Evolutionary conservation across 768 basidiomycete genomes (phyloP).

Genomic region (Tulasnella calospora): DNA sequence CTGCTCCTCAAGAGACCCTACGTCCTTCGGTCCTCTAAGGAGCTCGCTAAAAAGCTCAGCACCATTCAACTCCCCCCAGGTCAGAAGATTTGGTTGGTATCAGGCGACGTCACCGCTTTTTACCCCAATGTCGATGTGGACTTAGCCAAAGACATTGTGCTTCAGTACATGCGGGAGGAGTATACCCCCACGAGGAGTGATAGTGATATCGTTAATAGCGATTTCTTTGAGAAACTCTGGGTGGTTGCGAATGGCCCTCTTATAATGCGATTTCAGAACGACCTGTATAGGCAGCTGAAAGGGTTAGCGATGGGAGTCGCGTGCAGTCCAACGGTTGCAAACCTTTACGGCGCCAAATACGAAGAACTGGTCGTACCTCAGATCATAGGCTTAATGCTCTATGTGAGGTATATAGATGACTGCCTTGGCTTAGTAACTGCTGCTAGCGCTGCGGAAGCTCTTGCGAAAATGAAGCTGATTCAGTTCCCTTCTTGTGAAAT

Average conservation of each 20-base stretch:
- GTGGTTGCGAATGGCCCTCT: conserved; percentile 6
- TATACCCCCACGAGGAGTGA: not conserved
- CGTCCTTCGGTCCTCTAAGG: not conserved
- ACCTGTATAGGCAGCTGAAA: conserved; percentile 19
- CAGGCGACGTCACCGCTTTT: conserved; percentile 39
- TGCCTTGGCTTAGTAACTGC: not conserved
- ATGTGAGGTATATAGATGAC: conserved; percentile 29
- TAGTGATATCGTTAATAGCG: not conserved
- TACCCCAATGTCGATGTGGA: conserved; percentile 36
- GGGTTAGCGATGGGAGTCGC: conserved; percentile 31
- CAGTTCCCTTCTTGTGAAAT: not conserved
- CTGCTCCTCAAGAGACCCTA: not conserved
- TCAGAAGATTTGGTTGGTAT: conserved; percentile 32
- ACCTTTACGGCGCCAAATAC: conserved; percentile 25
- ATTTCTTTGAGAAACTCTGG: not conserved
- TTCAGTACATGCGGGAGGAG: conserved; percentile 23
- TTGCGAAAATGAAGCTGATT: not conserved
- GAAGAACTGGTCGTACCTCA: conserved; percentile 4
- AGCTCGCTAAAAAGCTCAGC: not conserved
- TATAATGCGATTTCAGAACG: conserved; percentile 16
- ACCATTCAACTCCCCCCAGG: not conserved
- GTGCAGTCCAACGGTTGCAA: conserved; percentile 27
- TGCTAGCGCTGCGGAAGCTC: not conserved
- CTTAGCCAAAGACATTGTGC: conserved; percentile 11
- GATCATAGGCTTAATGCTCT: conserved; percentile 10